A percentile compares a stretch with the other conserved stretches of the same genome.
Evolutionary conservation across 768 basidiomycete genomes (phyloP).

Genomic region (Auriscalpium orientale): DNA sequence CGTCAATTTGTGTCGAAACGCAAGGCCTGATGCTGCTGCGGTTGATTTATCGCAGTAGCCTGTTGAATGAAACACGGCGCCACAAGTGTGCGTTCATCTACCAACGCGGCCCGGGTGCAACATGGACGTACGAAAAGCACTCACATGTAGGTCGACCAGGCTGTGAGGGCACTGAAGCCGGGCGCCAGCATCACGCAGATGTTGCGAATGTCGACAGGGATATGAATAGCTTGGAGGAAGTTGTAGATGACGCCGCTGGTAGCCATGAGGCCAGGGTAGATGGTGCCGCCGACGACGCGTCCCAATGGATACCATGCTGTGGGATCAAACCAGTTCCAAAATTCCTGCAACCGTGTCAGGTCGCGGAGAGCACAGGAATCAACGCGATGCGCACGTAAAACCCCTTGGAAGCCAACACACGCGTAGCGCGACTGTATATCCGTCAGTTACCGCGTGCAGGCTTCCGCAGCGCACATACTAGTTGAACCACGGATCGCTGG

Average conservation of each 20-base stretch:
- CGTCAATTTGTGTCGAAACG: too few relatives aligned
- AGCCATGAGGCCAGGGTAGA: conserved; percentile 97
- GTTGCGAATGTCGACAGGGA: conserved; percentile 96
- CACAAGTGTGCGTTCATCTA: background rate
- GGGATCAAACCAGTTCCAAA: conserved; percentile 99
- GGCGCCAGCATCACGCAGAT: conserved; percentile 96
- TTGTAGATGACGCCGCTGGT: conserved; percentile 98
- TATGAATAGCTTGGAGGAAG: conserved; percentile 75
- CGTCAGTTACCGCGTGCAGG: background rate
- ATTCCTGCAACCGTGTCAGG: conserved; percentile 49
- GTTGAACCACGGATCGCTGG: conserved; percentile 98
- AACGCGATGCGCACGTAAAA: conserved; percentile 72
- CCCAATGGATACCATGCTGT: conserved; percentile 99
- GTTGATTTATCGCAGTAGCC: background rate
- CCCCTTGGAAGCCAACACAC: conserved; percentile 82
- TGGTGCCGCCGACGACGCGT: conserved; percentile 95
- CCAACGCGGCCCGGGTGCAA: too few relatives aligned
- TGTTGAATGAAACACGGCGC: background rate
- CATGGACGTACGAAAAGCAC: background rate
- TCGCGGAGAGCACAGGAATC: background rate
- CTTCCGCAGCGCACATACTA: conserved; percentile 52
- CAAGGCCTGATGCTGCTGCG: too few relatives aligned
- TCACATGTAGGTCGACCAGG: conserved; percentile 94
- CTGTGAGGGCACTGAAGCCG: conserved; percentile 93
- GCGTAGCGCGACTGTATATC: conserved; percentile 77